phyloP scores from a whole-genome alignment of 2,329 filamentous ascomycete species.

The Calonectria hawksworthii region DNA sequence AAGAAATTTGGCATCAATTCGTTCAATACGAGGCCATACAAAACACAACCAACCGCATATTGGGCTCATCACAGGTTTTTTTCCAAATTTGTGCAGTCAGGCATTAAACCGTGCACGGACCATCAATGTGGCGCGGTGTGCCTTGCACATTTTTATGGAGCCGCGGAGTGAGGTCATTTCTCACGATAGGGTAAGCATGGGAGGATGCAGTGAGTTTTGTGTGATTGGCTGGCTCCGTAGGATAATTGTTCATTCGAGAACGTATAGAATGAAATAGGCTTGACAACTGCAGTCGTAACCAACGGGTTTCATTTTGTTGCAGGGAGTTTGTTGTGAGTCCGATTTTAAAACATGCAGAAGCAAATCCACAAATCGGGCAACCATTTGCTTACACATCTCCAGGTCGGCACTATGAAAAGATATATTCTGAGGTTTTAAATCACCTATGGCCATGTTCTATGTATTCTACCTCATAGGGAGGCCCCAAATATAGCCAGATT shows the following conservation, averaged over 20 bases:
- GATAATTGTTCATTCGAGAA: not conserved
- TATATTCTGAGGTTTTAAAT: not conserved
- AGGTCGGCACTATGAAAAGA: not conserved
- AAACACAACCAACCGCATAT: not conserved
- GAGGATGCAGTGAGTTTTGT: not conserved
- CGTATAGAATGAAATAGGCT: not conserved
- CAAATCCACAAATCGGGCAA: too few species aligned
- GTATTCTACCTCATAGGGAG: not conserved
- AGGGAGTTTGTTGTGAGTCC: too few species aligned
- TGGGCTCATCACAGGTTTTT: not conserved
- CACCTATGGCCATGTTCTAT: too few species aligned
- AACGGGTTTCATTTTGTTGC: not conserved
- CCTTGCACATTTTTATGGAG: not conserved
- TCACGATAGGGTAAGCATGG: not conserved
- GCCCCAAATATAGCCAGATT: not conserved
- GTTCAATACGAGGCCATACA: not conserved
- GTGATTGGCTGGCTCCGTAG: not conserved
- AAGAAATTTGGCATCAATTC: not conserved
- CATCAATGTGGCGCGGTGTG: not conserved
- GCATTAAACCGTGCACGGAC: not conserved
- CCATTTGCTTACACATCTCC: too few species aligned
- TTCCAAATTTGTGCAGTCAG: not conserved
- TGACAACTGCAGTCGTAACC: not conserved
- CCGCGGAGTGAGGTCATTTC: too few species aligned
- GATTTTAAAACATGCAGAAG: too few species aligned